phyloP scores from a whole-genome alignment of 1,139 yeast genomes.

The Taphrina flavorubra region DNA sequence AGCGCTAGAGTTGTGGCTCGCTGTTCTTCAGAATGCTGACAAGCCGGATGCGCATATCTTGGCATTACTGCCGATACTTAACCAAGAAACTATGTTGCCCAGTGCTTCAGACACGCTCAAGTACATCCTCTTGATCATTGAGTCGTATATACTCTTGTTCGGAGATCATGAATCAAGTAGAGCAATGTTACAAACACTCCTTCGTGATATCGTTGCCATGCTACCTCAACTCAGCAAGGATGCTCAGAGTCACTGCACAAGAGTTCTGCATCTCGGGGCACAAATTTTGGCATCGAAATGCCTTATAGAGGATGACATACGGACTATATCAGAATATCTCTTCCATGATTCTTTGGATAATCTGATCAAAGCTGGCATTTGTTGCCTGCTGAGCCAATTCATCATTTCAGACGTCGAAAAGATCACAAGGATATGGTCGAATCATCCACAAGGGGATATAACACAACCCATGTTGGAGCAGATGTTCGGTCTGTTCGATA shows the following conservation, averaged over 20 bases:
- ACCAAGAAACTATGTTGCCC: slow-evolving; percentile 54
- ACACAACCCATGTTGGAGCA: slow-evolving; percentile 4
- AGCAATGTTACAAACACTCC: slow-evolving; percentile 45
- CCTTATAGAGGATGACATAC: neutral
- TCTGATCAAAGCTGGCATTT: slow-evolving; percentile 4
- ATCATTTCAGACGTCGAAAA: slow-evolving; percentile 5
- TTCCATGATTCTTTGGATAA: neutral
- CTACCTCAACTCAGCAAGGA: slow-evolving; percentile 45
- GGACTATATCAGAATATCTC: neutral
- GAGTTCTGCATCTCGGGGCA: slow-evolving; percentile 26
- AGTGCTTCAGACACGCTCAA: slow-evolving; percentile 74
- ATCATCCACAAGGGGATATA: slow-evolving; percentile 11
- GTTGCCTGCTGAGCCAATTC: slow-evolving; percentile 18
- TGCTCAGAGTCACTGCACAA: slow-evolving; percentile 36
- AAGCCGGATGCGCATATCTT: slow-evolving; percentile 56
- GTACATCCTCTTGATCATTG: slow-evolving; percentile 64
- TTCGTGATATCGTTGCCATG: slow-evolving; percentile 43
- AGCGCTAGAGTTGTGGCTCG: slow-evolving; percentile 83
- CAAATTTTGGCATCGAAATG: slow-evolving; percentile 1
- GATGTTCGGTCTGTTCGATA: slow-evolving; percentile 51
- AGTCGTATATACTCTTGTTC: slow-evolving; percentile 71
- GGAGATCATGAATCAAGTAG: slow-evolving; percentile 46
- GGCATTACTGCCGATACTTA: slow-evolving; percentile 55
- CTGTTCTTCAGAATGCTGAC: slow-evolving; percentile 63
- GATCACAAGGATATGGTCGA: neutral